A percentile compares a stretch with the other conserved stretches of the same genome.
phyloP scores from a whole-genome alignment of 805 yeast species.

The Starmerella scarabaei region DNA sequence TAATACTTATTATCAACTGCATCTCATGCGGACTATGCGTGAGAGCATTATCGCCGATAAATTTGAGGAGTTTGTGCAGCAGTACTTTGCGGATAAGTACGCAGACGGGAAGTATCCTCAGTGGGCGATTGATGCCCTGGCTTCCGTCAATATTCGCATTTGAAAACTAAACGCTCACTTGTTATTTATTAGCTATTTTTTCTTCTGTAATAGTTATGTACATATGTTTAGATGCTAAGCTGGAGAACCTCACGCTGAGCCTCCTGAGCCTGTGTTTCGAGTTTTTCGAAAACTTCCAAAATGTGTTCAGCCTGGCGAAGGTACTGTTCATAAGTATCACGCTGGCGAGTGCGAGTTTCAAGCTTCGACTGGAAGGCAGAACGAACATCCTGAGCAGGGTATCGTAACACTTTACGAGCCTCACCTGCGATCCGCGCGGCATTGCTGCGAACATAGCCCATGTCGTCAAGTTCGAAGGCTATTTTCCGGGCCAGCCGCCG shows the following conservation, averaged over 20 bases:
- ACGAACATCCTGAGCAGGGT: conserved; percentile 72
- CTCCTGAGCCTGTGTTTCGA: conserved; percentile 32
- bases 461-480: conserved; percentile 42
- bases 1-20: conserved; percentile 33
- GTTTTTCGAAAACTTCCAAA: conserved; percentile 39
- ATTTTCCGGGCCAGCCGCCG: conserved; percentile 67
- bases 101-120: conserved; percentile 29
- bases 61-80: conserved; percentile 29
- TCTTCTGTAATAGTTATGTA: not conserved
- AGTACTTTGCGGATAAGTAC: conserved; percentile 28
- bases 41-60: conserved; percentile 29
- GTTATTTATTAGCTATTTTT: not conserved
- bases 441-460: conserved; percentile 70
- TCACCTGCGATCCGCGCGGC: conserved; percentile 70
- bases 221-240: not conserved
- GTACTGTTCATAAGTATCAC: conserved; percentile 40
- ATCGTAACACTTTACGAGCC: conserved; percentile 64
- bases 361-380: conserved; percentile 52
- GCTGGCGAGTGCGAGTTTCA: conserved; percentile 46
- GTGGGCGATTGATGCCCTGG: conserved; percentile 35
- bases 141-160: conserved; percentile 25
- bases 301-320: conserved; percentile 46
- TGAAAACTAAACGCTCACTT: too few relatives aligned
- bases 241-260: conserved; percentile 3
- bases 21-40: conserved; percentile 32